Conservation (phyloP, 805 yeast species). For the Myxozyma geophila region DNA sequence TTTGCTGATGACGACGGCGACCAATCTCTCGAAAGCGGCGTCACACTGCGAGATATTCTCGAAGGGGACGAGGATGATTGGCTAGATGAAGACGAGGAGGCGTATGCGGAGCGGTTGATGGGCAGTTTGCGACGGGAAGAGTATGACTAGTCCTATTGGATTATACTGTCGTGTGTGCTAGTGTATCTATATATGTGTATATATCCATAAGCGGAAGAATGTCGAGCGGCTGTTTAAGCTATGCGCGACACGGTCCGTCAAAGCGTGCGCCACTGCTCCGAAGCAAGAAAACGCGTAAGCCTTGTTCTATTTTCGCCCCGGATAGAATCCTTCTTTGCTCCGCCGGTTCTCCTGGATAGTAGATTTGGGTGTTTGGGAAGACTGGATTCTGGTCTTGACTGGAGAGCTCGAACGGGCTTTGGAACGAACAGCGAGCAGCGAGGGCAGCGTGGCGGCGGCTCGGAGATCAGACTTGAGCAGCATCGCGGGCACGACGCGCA, state of each 20-base stretch:
- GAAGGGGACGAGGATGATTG: slow-evolving; percentile 17
- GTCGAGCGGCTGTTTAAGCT: slow-evolving; percentile 1
- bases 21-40: slow-evolving; percentile 16
- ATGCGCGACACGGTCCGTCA: not conserved
- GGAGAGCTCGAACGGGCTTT: no score
- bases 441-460: no score
- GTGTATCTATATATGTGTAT: no score
- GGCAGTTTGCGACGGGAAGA: slow-evolving; percentile 7
- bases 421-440: no score
- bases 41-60: slow-evolving; percentile 25
- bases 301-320: no score
- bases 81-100: slow-evolving; percentile 13
- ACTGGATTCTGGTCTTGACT: no score
- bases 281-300: no score
- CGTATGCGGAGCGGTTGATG: slow-evolving; percentile 13
- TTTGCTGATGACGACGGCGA: slow-evolving; percentile 37
- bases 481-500: no score
- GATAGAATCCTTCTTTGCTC: no score
- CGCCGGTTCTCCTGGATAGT: no score
- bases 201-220: not conserved
- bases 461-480: no score
- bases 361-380: no score
- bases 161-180: not conserved
- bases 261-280: not conserved
- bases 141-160: not conserved